Conservation (phyloP, 495 filamentous ascomycete species). For the Neurospora pannonica region DNA sequence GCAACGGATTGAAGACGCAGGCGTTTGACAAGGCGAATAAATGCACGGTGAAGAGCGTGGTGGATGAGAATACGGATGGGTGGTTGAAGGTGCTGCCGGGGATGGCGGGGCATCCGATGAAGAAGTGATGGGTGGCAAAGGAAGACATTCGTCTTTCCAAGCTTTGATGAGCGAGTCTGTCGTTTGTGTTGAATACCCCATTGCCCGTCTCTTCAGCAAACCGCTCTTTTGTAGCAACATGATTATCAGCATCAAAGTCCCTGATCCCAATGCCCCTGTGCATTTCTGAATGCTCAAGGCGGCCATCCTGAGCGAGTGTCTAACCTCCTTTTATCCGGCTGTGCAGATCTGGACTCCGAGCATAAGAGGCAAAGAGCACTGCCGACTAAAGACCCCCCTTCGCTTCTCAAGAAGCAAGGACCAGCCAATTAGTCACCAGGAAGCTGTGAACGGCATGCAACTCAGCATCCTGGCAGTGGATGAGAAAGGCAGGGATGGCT, state of each 20-base stretch:
- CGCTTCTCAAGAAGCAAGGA: background rate
- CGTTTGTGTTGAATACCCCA: background rate
- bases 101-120: background rate
- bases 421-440: background rate
- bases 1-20: constrained; percentile 28
- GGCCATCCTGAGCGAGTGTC: background rate
- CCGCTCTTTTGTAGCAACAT: background rate
- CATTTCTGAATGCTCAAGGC: background rate
- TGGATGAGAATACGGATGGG: constrained; percentile 35
- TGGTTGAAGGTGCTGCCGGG: constrained; percentile 19
- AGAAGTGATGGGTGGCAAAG: background rate
- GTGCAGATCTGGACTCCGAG: background rate
- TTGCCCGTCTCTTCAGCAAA: background rate
- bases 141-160: background rate
- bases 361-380: background rate
- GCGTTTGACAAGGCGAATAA: constrained; percentile 23
- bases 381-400: background rate
- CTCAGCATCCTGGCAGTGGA: no score
- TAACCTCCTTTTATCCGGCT: background rate
- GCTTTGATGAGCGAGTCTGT: background rate
- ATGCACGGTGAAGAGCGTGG: constrained; percentile 30
- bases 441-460: no score
- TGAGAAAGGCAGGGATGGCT: no score
- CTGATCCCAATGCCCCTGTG: background rate
- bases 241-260: background rate